Conservation (phyloP, 148 eudicot species). For the Fagopyrum esculentum region DNA sequence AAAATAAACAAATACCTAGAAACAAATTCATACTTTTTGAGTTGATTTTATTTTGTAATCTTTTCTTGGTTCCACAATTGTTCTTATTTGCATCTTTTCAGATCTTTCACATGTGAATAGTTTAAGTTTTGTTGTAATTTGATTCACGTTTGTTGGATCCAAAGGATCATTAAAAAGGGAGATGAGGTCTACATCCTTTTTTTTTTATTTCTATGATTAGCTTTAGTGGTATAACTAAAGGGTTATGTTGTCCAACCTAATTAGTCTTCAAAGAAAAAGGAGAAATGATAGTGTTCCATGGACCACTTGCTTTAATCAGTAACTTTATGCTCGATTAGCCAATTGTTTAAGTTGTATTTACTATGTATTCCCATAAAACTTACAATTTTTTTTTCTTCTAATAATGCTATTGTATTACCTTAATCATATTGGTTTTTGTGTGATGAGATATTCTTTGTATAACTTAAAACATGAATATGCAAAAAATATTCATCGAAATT, state of each 20-base stretch:
- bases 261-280: background rate
- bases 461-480: background rate
- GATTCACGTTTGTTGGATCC: background rate
- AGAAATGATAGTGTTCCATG: background rate
- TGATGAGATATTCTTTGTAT: background rate
- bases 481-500: background rate
- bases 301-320: background rate
- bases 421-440: background rate
- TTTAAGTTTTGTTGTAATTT: background rate
- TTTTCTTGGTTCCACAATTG: background rate
- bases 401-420: background rate
- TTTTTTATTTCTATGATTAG: background rate
- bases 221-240: background rate
- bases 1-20: constrained; percentile 12
- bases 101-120: background rate
- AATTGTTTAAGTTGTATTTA: constrained; percentile 1
- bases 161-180: background rate
- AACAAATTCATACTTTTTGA: constrained; percentile 1
- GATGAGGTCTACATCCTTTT: background rate
- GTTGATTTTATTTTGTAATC: background rate
- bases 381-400: background rate
- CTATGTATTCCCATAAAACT: background rate
- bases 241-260: background rate
- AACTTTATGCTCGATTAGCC: background rate
- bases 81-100: background rate